Conservation (phyloP, 495 filamentous ascomycete genomes). For the Lineolata rhizophorae region DNA sequence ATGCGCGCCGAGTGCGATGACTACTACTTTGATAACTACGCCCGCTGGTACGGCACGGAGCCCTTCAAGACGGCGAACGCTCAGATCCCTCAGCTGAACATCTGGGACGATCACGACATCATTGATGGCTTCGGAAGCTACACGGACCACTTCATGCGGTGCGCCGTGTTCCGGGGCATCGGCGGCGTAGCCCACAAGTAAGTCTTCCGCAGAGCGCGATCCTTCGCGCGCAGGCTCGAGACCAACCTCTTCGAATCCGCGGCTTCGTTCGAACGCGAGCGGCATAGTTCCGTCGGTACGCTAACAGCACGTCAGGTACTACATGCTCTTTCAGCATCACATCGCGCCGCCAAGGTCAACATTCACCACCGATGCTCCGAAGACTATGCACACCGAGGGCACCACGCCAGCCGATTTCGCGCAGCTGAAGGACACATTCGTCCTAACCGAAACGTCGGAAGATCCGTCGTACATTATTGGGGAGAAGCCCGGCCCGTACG, state of each 20-base stretch:
- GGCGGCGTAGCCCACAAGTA: constrained; percentile 37
- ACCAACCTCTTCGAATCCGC: too few relatives aligned
- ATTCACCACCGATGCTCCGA: constrained; percentile 48
- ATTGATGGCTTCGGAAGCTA: constrained; percentile 81
- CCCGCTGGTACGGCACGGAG: constrained; percentile 64
- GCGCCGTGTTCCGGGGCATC: constrained; percentile 75
- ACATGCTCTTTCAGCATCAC: constrained; percentile 89
- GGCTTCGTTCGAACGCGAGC: too few relatives aligned
- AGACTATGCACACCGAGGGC: constrained; percentile 23
- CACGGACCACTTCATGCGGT: constrained; percentile 83
- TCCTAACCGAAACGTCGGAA: constrained; percentile 31
- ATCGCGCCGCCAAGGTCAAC: constrained; percentile 61
- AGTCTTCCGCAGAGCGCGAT: not conserved
- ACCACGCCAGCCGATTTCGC: constrained; percentile 36
- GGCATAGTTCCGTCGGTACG: too few relatives aligned
- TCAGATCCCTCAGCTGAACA: constrained; percentile 77
- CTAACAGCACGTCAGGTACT: constrained; percentile 50
- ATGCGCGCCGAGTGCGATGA: constrained; percentile 62
- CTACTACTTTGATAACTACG: constrained; percentile 79
- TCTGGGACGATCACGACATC: constrained; percentile 82
- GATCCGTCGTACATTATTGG: constrained; percentile 70
- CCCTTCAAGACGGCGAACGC: constrained; percentile 70
- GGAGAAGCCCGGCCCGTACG: constrained; percentile 50
- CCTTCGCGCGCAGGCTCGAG: too few relatives aligned
- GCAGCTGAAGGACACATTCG: constrained; percentile 45